A percentile compares a stretch with the other conserved stretches of the same genome.
These are phyloP conservation scores for Orbilia quercus DNA, from an alignment of 2,329 filamentous ascomycete species.

Conservation along the genomic window DNA sequence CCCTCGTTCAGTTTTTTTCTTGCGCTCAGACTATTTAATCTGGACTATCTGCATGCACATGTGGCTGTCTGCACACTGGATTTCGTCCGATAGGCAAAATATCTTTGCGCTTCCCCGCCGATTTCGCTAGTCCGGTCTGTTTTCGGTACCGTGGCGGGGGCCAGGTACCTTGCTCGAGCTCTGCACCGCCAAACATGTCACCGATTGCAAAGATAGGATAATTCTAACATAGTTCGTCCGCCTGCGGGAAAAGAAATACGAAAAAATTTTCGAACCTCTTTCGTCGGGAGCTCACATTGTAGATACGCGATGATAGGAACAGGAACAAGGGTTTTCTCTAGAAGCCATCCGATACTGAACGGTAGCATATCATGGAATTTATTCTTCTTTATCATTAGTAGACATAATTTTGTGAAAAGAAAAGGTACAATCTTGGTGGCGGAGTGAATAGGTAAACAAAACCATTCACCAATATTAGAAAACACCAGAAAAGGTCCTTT, in stretches of 20 bases:
- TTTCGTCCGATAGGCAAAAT: slow-evolving; percentile 33
- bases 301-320: background rate
- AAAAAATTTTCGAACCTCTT: slow-evolving; percentile 22
- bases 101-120: slow-evolving; percentile 31
- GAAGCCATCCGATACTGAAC: background rate
- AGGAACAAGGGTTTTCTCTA: background rate
- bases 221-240: slow-evolving; percentile 6
- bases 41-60: background rate
- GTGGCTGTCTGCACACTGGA: slow-evolving; percentile 11
- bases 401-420: slow-evolving; percentile 14
- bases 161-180: slow-evolving; percentile 5
- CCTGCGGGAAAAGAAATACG: background rate
- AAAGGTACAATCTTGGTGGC: background rate
- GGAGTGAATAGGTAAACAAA: background rate
- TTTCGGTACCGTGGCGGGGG: slow-evolving; percentile 33
- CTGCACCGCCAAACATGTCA: slow-evolving; percentile 11
- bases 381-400: slow-evolving; percentile 32
- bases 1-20: background rate
- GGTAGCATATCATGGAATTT: slow-evolving; percentile 8
- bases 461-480: background rate
- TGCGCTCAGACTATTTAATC: slow-evolving; percentile 22
- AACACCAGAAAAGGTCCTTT: background rate
- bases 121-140: slow-evolving; percentile 53
- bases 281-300: slow-evolving; percentile 13
- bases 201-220: slow-evolving; percentile 47